Conservation (phyloP, 768 basidiomycete genomes). For the Fistulinella prunicolor region DNA sequence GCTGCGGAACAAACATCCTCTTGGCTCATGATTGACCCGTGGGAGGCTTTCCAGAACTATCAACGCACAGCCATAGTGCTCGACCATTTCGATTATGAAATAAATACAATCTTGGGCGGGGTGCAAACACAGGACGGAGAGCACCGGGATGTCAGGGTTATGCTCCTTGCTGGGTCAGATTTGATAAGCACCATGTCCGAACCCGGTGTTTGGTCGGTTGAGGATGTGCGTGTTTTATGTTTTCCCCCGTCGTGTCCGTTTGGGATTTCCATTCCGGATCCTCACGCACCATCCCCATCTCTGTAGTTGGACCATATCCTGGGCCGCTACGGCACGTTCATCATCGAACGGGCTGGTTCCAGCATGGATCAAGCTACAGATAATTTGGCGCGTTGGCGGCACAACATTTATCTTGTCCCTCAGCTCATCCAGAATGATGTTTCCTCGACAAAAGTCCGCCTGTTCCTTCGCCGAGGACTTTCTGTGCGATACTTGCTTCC, state of each 20-base stretch:
- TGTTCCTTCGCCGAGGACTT: slow-evolving; percentile 76
- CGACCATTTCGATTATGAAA: slow-evolving; percentile 94
- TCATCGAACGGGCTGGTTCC: slow-evolving; percentile 92
- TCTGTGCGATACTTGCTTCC: slow-evolving; percentile 91
- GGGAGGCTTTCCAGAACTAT: slow-evolving; percentile 95
- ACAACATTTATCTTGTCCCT: slow-evolving; percentile 87
- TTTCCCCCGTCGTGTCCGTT: background rate
- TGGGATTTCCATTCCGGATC: slow-evolving; percentile 8
- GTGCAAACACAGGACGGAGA: slow-evolving; percentile 71
- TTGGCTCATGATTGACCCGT: slow-evolving; percentile 97
- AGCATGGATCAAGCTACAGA: slow-evolving; percentile 84
- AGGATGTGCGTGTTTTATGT: slow-evolving; percentile 72
- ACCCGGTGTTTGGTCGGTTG: slow-evolving; percentile 95
- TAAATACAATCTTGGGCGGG: slow-evolving; percentile 84
- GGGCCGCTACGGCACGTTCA: slow-evolving; percentile 90
- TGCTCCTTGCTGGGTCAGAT: slow-evolving; percentile 98
- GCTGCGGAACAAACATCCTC: slow-evolving; percentile 87
- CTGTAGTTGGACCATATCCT: slow-evolving; percentile 93
- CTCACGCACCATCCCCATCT: slow-evolving; percentile 6
- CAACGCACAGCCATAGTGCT: slow-evolving; percentile 96
- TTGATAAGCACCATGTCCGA: slow-evolving; percentile 97
- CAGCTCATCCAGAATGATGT: slow-evolving; percentile 98
- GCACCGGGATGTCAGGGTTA: slow-evolving; percentile 72
- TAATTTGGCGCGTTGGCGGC: slow-evolving; percentile 68
- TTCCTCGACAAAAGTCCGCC: slow-evolving; percentile 87